phyloP scores from a whole-genome alignment of 495 filamentous ascomycete species.

The Hypoxylon fuscum region DNA sequence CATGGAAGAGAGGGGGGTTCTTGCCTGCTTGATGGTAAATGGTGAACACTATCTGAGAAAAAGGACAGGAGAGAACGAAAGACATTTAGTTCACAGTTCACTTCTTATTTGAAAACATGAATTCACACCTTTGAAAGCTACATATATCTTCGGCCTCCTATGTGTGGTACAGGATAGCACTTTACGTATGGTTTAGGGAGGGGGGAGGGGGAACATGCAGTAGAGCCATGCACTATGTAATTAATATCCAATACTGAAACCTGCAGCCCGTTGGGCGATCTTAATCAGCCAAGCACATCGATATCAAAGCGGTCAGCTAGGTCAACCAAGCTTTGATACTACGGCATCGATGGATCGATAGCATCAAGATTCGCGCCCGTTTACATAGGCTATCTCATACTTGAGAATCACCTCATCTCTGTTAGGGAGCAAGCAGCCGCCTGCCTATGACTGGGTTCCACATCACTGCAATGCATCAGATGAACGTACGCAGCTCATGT shows the following conservation, averaged over 20 bases:
- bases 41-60: too few relatives aligned
- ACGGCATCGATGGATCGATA: conserved; percentile 23
- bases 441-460: conserved; percentile 25
- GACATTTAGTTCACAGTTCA: too few relatives aligned
- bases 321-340: conserved; percentile 9
- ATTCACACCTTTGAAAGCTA: too few relatives aligned
- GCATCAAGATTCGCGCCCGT: background rate
- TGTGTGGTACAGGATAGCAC: conserved; percentile 13
- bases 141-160: too few relatives aligned
- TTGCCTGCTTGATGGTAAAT: too few relatives aligned
- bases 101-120: too few relatives aligned
- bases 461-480: conserved; percentile 11
- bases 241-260: conserved; percentile 34
- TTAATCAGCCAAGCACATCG: conserved; percentile 29
- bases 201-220: conserved; percentile 27
- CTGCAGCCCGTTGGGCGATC: conserved; percentile 42
- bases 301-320: conserved; percentile 33
- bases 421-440: conserved; percentile 3
- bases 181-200: conserved; percentile 17
- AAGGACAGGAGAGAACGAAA: too few relatives aligned
- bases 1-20: too few relatives aligned
- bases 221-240: conserved; percentile 33
- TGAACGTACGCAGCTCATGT: conserved; percentile 10
- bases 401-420: conserved; percentile 5
- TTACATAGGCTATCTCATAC: conserved; percentile 27